Evolutionary conservation across 495 filamentous ascomycete genomes (phyloP).

Genomic region (Tuber magnatum): DNA sequence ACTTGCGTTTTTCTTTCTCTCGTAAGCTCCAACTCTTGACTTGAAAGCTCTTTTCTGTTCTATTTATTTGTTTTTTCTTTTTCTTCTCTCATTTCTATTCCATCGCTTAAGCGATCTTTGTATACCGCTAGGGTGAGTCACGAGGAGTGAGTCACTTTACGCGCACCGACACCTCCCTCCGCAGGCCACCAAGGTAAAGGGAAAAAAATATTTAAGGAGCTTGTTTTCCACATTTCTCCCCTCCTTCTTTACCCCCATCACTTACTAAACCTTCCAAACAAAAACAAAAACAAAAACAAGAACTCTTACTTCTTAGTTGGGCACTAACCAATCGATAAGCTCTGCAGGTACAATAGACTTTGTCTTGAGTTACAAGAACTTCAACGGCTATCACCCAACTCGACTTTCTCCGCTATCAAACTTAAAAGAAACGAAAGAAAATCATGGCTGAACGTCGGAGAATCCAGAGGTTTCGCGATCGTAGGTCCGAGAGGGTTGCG

Average conservation of each 20-base stretch:
- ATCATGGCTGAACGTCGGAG: neutral
- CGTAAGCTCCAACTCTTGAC: neutral
- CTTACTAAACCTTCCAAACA: neutral
- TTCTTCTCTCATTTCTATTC: neutral
- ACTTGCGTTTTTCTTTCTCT: neutral
- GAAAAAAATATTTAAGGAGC: conserved; percentile 4
- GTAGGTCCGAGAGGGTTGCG: neutral
- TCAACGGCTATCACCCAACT: neutral
- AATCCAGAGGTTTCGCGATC: neutral
- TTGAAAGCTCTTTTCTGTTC: neutral
- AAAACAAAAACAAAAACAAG: neutral
- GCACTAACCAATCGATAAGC: neutral
- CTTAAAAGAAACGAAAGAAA: neutral
- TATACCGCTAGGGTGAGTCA: neutral
- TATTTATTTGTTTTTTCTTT: neutral
- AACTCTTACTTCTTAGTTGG: neutral
- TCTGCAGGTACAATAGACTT: neutral
- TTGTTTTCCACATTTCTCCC: conserved; percentile 44
- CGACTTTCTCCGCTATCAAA: neutral
- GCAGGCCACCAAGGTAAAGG: neutral
- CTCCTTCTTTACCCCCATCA: conserved; percentile 18
- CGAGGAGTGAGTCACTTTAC: neutral
- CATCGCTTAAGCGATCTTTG: neutral
- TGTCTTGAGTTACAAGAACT: neutral
- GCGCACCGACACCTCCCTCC: neutral